Conservation (phyloP, 805 yeast genomes). For the Candida endomychidarum region DNA sequence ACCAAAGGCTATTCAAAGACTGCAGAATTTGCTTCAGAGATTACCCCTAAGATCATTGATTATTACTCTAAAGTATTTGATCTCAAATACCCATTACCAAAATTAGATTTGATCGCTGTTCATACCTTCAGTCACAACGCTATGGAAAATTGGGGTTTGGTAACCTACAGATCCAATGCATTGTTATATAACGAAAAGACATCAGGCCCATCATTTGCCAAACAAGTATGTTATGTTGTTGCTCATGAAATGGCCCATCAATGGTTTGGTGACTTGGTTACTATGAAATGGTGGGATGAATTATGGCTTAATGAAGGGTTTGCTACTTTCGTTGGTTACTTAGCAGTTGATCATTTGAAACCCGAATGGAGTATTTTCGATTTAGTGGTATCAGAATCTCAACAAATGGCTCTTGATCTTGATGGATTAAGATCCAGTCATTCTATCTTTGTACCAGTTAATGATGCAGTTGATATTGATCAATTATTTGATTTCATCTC, state of each 20-base stretch:
- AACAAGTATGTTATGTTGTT: constrained; percentile 78
- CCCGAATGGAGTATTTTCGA: constrained; percentile 83
- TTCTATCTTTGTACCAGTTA: constrained; percentile 81
- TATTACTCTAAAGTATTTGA: constrained; percentile 49
- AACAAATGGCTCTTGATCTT: constrained; percentile 51
- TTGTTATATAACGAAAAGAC: constrained; percentile 44
- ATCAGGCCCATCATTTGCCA: constrained; percentile 53
- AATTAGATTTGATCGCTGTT: constrained; percentile 75
- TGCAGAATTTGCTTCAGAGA: constrained; percentile 49
- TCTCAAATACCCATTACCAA: constrained; percentile 70
- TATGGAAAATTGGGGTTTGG: constrained; percentile 89
- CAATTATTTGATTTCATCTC: constrained; percentile 83
- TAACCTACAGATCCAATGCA: constrained; percentile 62
- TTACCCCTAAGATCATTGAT: constrained; percentile 52
- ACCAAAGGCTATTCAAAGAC: constrained; percentile 47
- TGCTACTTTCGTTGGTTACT: constrained; percentile 83
- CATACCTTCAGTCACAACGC: constrained; percentile 83
- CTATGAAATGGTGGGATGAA: constrained; percentile 95
- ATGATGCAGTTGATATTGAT: constrained; percentile 74
- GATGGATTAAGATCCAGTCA: constrained; percentile 67
- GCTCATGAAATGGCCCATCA: constrained; percentile 89
- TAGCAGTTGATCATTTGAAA: constrained; percentile 63
- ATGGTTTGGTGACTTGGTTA: constrained; percentile 88
- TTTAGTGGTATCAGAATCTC: constrained; percentile 49
- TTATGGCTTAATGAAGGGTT: constrained; percentile 89